Evolutionary conservation across 345 rosid genomes (phyloP).

Genomic region (Acer yangbiense): DNA sequence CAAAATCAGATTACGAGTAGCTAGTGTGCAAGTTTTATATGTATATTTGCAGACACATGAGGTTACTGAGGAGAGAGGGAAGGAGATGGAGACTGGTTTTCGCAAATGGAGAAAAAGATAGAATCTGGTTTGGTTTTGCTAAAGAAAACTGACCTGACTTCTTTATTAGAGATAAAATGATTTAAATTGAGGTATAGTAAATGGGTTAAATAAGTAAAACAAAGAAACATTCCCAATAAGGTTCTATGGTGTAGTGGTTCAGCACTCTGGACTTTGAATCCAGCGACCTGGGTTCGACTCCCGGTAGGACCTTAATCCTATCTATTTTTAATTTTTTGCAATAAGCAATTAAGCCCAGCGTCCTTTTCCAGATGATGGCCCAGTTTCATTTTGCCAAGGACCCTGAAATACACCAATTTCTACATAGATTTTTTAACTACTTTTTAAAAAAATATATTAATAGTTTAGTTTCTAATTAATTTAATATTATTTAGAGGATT

Average conservation of each 20-base stretch:
- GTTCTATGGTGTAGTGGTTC: constrained; percentile 99
- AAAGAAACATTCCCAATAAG: background rate
- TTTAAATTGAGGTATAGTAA: no score
- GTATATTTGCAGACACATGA: constrained; percentile 16
- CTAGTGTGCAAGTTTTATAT: background rate
- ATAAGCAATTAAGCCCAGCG: background rate
- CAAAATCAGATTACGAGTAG: background rate
- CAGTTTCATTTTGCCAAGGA: background rate
- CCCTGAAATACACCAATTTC: background rate
- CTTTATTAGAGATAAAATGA: no score
- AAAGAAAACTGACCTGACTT: no score
- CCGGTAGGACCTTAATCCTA: constrained; percentile 67
- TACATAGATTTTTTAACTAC: no score
- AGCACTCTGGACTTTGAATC: constrained; percentile 99
- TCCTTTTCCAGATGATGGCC: background rate
- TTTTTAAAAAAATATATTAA: no score
- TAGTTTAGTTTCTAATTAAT: no score
- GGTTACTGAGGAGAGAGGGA: no score
- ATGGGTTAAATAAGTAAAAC: no score
- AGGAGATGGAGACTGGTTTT: no score
- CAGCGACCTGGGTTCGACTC: constrained; percentile 98
- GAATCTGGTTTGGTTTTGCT: no score
- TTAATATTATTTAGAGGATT: no score
- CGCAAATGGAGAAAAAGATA: no score
- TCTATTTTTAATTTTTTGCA: background rate